phyloP scores from a whole-genome alignment of 1,284 basidiomycete species.

The Trichosporon coremiiforme region DNA sequence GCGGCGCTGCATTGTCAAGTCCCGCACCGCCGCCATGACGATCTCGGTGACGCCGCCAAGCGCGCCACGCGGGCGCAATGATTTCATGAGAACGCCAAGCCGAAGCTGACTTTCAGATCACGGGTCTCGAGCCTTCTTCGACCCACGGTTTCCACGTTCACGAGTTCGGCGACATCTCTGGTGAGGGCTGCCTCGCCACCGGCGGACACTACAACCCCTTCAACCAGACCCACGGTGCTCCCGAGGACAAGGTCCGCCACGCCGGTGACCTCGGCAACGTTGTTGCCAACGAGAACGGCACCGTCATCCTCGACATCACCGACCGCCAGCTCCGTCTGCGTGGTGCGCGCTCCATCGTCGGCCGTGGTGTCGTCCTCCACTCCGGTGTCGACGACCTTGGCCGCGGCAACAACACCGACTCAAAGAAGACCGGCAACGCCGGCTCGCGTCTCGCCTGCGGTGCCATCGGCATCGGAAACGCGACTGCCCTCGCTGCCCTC shows the following conservation, averaged over 20 bases:
- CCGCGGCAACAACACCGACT: conserved; percentile 24
- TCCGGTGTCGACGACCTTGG: conserved; percentile 30
- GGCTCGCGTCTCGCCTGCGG: conserved; percentile 30
- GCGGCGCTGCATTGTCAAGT: not conserved
- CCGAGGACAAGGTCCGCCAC: conserved; percentile 25
- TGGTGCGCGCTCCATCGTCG: conserved; percentile 23
- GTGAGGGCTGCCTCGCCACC: conserved; percentile 21
- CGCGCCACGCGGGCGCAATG: not conserved
- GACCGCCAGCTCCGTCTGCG: conserved; percentile 19
- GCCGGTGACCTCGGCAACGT: conserved; percentile 34
- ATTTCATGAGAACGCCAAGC: conserved; percentile 6
- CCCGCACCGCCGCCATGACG: not conserved
- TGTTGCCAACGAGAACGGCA: conserved; percentile 42
- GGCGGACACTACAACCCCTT: conserved; percentile 30
- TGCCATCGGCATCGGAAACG: conserved; percentile 19
- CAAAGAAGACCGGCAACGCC: conserved; percentile 30
- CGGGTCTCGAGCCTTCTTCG: conserved; percentile 21
- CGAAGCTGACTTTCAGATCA: conserved; percentile 22
- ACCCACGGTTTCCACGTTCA: conserved; percentile 32
- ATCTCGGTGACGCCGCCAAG: not conserved
- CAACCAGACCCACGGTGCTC: conserved; percentile 29
- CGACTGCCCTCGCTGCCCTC: not conserved
- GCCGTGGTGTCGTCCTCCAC: conserved; percentile 29
- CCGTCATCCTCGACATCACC: conserved; percentile 6
- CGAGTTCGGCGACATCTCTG: conserved; percentile 25